A percentile compares a stretch with the other conserved stretches of the same genome.
Conservation (phyloP, 768 basidiomycete species). For the Kwoniella sp. region DNA sequence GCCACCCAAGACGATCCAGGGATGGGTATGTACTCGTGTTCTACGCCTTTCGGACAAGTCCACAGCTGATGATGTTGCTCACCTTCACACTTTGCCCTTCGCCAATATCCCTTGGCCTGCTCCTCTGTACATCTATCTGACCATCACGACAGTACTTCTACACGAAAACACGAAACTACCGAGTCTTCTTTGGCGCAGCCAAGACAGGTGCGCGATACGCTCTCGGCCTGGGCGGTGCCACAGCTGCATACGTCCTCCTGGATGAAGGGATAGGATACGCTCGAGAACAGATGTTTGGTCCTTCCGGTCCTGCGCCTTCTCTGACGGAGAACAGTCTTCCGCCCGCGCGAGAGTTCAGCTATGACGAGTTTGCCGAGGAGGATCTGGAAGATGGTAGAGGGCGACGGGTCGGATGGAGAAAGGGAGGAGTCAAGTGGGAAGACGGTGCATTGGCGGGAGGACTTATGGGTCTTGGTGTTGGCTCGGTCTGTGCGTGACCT, state of each 20-base stretch:
- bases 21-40: conserved; percentile 40
- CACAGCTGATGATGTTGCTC: no score
- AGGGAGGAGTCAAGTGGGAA: conserved; percentile 26
- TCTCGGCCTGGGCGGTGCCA: conserved; percentile 37
- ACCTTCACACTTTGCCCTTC: not conserved
- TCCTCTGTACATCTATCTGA: not conserved
- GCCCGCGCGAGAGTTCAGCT: not conserved
- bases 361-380: not conserved
- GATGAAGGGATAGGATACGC: conserved; percentile 40
- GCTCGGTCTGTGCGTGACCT: conserved; percentile 31
- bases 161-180: conserved; percentile 48
- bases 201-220: conserved; percentile 39
- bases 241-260: conserved; percentile 30
- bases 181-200: conserved; percentile 36
- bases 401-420: conserved; percentile 27
- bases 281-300: conserved; percentile 26
- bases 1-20: conserved; percentile 45
- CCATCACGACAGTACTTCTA: conserved; percentile 43
- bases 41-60: no score
- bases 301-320: not conserved
- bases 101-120: not conserved
- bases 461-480: conserved; percentile 33
- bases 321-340: not conserved
- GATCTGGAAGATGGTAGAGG: conserved; percentile 3
- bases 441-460: conserved; percentile 44